Percentiles rank a stretch among this genome's conserved stretches.
Evolutionary conservation across 106 monocot species (phyloP).

Genomic region (Narthecium ossifragum): DNA sequence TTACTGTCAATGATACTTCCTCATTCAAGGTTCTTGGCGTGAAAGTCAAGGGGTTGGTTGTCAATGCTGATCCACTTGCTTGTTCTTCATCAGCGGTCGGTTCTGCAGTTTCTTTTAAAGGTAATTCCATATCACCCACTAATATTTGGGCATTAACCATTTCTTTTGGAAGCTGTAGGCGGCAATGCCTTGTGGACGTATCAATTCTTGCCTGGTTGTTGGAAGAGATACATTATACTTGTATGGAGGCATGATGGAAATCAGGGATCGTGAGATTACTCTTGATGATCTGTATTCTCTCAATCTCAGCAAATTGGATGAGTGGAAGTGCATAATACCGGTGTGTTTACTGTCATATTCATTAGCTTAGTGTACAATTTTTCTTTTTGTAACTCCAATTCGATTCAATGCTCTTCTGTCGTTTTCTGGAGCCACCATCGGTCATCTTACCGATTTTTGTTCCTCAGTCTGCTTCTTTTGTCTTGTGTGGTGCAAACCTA

Average conservation of each 20-base stretch:
- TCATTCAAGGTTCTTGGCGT: slow-evolving; percentile 29
- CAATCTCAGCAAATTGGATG: slow-evolving; percentile 92
- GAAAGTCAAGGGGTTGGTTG: slow-evolving; percentile 24
- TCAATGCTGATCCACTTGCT: slow-evolving; percentile 24
- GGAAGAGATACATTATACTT: slow-evolving; percentile 79
- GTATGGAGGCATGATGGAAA: slow-evolving; percentile 97
- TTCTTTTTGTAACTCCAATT: no score
- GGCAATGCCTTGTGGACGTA: slow-evolving; percentile 90
- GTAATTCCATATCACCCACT: neutral
- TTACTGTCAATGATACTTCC: slow-evolving; percentile 27
- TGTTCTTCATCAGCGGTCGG: slow-evolving; percentile 43
- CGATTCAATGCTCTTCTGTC: no score
- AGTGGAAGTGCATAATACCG: slow-evolving; percentile 97
- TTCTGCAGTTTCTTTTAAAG: slow-evolving; percentile 3
- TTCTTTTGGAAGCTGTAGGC: slow-evolving; percentile 35
- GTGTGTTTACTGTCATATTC: slow-evolving; percentile 28
- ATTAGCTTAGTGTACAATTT: neutral
- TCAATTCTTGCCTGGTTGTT: slow-evolving; percentile 80
- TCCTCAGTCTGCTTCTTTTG: no score
- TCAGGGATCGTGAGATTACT: slow-evolving; percentile 92
- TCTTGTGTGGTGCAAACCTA: no score
- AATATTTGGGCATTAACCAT: neutral
- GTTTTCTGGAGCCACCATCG: no score
- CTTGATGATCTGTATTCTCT: slow-evolving; percentile 98
- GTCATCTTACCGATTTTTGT: no score